Conservation (phyloP, 2,329 filamentous ascomycete genomes). For the Cadophora gregata region DNA sequence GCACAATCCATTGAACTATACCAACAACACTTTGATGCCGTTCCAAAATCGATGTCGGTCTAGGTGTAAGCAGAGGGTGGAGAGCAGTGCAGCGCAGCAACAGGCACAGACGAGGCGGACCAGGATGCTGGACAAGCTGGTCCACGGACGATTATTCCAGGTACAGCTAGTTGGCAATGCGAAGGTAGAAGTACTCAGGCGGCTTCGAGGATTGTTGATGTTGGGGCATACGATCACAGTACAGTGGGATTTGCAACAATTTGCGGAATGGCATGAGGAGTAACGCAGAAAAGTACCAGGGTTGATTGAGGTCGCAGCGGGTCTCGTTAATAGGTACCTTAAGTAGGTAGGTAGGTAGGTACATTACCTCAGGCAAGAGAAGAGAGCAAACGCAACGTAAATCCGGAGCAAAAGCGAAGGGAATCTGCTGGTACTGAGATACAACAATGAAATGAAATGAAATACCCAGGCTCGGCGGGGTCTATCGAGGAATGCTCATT, state of each 20-base stretch:
- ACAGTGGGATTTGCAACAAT: conserved; percentile 24
- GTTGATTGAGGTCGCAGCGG: conserved; percentile 34
- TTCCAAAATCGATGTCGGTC: conserved; percentile 23
- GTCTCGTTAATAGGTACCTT: conserved; percentile 23
- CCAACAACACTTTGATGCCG: conserved; percentile 20
- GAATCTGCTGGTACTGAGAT: neutral
- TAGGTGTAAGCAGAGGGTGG: conserved; percentile 23
- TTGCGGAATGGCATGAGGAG: conserved; percentile 34
- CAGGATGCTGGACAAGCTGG: conserved; percentile 14
- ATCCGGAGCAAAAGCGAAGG: conserved; percentile 3
- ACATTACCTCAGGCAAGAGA: too few species aligned
- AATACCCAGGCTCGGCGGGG: neutral
- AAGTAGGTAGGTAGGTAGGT: too few species aligned
- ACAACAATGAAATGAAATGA: too few species aligned
- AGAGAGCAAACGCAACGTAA: conserved; percentile 30
- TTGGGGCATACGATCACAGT: conserved; percentile 31
- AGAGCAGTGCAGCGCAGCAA: conserved; percentile 10
- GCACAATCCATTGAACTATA: conserved; percentile 22
- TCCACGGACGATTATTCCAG: neutral
- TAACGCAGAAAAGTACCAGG: conserved; percentile 36
- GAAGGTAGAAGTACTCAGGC: neutral
- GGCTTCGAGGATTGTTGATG: conserved; percentile 17
- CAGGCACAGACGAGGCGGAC: conserved; percentile 11
- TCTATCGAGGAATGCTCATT: conserved; percentile 34
- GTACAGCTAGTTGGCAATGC: neutral